Evolutionary conservation across 495 filamentous ascomycete genomes (phyloP), one percentile per base, ranked within the genome.

Genomic region (Neurospora sp.): DNA sequence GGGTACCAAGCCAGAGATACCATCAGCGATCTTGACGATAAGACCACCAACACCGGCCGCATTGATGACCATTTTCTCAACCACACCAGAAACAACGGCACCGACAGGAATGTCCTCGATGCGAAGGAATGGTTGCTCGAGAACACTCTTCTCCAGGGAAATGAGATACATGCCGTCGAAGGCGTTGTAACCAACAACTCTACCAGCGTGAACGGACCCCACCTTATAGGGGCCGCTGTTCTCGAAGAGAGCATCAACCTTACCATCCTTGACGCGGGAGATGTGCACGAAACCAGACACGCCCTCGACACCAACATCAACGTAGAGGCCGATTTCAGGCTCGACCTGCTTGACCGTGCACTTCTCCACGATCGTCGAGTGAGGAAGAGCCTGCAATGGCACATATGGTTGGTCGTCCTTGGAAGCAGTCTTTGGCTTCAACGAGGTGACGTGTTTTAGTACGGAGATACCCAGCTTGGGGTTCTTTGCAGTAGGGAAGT

Each of bases 201-300:
- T 90, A 46, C 92, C 94, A 31, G 90, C 87, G 78, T 99, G 96
- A 31, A 84, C 85, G 9, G 93, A 91, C 35, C 88, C 95, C 23
- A 92, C 71, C 81, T 92, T 92, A 83, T 91, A 98, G 1, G 89
- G 84, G 1, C 96, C 96, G 23, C 87, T 87, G n/a, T 87, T 85
- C 72, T 92, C 87, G 4, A 91, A 91, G 10, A 98, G 85, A 6
- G 85, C 87, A 78, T 97, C 96, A 71, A 97, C 87, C 81, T 93
- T 96, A 41, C 89, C 90, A 81, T 99, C 94, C 41, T 93, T 90
- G 72, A 99, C 86, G 73, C 91, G 88, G 0, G 96, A 98, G 69
- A 98, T 96, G 81, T 99, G 96, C 12, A 96, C 93, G 81, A 96
- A 98, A 42, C 94, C 95, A 49, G 90, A 83, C 60, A 95, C 86